phyloP scores from a whole-genome alignment of 2,329 filamentous ascomycete species.

The Xylaria arbuscula region DNA sequence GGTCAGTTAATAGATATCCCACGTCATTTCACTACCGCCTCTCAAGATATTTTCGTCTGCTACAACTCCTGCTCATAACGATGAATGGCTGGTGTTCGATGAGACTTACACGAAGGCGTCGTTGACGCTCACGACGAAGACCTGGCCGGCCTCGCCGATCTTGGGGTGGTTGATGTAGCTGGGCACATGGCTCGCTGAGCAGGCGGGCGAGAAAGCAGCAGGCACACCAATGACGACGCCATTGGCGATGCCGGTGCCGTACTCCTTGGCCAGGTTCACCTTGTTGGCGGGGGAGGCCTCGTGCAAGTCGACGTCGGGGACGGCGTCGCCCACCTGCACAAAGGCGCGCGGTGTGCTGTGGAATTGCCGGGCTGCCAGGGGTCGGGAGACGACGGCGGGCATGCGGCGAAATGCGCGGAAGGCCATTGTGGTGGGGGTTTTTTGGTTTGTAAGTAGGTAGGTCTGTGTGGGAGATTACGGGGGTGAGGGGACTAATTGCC shows the following conservation, averaged over 20 bases:
- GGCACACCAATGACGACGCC: constrained; percentile 88
- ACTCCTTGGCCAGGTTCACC: constrained; percentile 84
- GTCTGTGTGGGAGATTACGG: neutral
- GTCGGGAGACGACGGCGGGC: constrained; percentile 31
- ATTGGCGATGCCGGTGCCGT: constrained; percentile 67
- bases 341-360: constrained; percentile 70
- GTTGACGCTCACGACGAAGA: constrained; percentile 93
- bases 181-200: constrained; percentile 77
- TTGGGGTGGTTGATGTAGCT: constrained; percentile 85
- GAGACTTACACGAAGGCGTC: constrained; percentile 87
- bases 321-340: constrained; percentile 81
- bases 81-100: neutral
- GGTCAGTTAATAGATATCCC: neutral
- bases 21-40: neutral
- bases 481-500: neutral
- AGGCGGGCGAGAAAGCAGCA: constrained; percentile 74
- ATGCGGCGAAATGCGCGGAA: constrained; percentile 44
- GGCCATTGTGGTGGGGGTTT: constrained; percentile 41
- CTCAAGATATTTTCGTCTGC: neutral
- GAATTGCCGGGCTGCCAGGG: constrained; percentile 60
- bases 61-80: neutral
- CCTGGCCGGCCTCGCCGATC: constrained; percentile 81
- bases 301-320: constrained; percentile 82
- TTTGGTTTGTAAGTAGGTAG: neutral
- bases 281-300: constrained; percentile 93